phyloP scores from a whole-genome alignment of 2,329 filamentous ascomycete species.

The Rhynchosporium agropyri region DNA sequence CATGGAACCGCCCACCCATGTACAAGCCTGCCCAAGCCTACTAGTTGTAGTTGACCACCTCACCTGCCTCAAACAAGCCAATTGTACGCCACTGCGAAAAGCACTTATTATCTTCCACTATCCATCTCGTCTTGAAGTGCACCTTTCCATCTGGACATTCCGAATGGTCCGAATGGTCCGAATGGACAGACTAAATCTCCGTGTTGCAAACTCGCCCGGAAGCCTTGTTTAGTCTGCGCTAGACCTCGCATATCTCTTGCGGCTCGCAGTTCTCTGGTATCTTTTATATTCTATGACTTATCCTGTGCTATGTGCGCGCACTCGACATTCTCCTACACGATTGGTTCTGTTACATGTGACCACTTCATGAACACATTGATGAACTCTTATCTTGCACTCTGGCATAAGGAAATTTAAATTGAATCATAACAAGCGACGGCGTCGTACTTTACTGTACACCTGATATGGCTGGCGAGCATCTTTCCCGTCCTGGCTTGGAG shows the following conservation, averaged over 20 bases:
- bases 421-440: background rate
- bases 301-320: background rate
- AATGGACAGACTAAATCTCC: background rate
- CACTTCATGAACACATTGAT: background rate
- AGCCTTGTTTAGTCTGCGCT: background rate
- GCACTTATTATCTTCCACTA: conserved; percentile 13
- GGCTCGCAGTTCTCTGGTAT: background rate
- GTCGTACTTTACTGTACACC: too few species aligned
- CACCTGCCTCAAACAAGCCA: too few species aligned
- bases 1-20: background rate
- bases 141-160: background rate
- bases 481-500: conserved; percentile 17
- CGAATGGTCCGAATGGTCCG: background rate
- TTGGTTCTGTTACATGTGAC: background rate
- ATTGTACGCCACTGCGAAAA: conserved; percentile 16
- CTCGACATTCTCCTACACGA: background rate
- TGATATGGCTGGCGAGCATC: conserved; percentile 29
- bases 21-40: conserved; percentile 9
- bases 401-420: background rate
- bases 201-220: background rate
- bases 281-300: background rate
- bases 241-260: background rate
- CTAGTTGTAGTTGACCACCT: background rate
- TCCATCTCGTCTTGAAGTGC: conserved; percentile 8
- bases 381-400: background rate